Base-by-base conservation (phyloP, 2,329 filamentous ascomycete species). In the Penicillium digitatum region DNA sequence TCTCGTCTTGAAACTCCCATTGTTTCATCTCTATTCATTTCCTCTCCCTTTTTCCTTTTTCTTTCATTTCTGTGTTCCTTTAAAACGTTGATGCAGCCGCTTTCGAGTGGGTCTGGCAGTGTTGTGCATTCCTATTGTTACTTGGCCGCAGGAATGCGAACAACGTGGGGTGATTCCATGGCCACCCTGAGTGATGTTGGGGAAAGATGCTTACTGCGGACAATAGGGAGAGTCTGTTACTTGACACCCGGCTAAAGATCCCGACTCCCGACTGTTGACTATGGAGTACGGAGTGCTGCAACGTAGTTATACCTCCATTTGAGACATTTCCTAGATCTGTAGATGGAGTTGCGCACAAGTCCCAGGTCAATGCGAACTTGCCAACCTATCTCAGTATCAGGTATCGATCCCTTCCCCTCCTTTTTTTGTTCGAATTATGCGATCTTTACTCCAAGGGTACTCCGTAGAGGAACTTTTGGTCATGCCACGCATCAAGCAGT, bases 231-330 rank as follows among this genome's bases (percentile, higher is more conserved):
- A 31, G 32, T 26, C 14, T 16, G 18, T 37, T 24, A 34, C 11
- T 39, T 34, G 20, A 49, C 37, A 20, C 32, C n/a, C n/a, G n/a
- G n/a, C 42, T 38, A 20, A 31, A 35, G 14, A 38, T 35, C 22
- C 24, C 11, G 29, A 16, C 18, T 54, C 39, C 55, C 45, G 37
- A 48, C 46, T 46, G 37, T 49, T 34, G 39, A 55, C 43, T 42
- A 22, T 48, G 29, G 3, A 11, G 32, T n/a, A 35, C 32, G 32
- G 16, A 35, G 34, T 35, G 24, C 11, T 8, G 7, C 16, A n/a
- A 34, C 16, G 32, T n/a, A 34, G 3, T n/a, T 18, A 8, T n/a
- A 27, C 24, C 22, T 43, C 22, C 20, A 43, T 27, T 29, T 12
- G 42, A 31, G n/a, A 44, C 42, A 20, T 31, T 20, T 26, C 42